These are phyloP conservation scores for Penicillium arizonense DNA, from an alignment of 495 filamentous ascomycete species.

Conservation along the genomic window DNA sequence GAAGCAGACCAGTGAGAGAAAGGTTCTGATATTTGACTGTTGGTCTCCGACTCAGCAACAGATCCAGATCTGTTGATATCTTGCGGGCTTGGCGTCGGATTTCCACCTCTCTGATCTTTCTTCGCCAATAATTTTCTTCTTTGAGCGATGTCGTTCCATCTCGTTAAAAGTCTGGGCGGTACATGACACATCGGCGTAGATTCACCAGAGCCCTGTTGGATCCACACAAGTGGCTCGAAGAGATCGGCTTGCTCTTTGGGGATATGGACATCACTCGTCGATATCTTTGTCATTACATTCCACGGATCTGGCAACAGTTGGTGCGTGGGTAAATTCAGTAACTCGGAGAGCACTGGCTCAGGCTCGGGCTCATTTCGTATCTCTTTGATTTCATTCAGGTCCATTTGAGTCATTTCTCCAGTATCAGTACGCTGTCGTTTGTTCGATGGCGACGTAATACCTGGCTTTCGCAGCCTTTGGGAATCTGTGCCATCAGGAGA, in stretches of 20 bases:
- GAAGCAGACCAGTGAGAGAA: too few relatives aligned
- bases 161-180: slow-evolving; percentile 29
- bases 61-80: slow-evolving; percentile 7
- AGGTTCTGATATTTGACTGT: too few relatives aligned
- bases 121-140: slow-evolving; percentile 10
- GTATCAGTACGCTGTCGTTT: slow-evolving; percentile 18
- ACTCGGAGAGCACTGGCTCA: neutral
- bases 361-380: neutral
- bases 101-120: neutral
- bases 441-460: neutral
- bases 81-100: slow-evolving; percentile 3
- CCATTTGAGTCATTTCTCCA: neutral
- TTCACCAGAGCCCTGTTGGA: slow-evolving; percentile 32
- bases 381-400: neutral
- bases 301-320: slow-evolving; percentile 22
- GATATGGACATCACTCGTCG: slow-evolving; percentile 49
- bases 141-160: slow-evolving; percentile 40
- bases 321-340: neutral
- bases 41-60: slow-evolving; percentile 4
- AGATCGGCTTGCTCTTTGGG: slow-evolving; percentile 59
- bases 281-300: slow-evolving; percentile 40
- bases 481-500: neutral
- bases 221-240: slow-evolving; percentile 49
- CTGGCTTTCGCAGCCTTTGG: neutral
- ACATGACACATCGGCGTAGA: slow-evolving; percentile 30